Base-by-base conservation (phyloP, 2,329 filamentous ascomycete species). In the Amesomyces nigricolor region DNA sequence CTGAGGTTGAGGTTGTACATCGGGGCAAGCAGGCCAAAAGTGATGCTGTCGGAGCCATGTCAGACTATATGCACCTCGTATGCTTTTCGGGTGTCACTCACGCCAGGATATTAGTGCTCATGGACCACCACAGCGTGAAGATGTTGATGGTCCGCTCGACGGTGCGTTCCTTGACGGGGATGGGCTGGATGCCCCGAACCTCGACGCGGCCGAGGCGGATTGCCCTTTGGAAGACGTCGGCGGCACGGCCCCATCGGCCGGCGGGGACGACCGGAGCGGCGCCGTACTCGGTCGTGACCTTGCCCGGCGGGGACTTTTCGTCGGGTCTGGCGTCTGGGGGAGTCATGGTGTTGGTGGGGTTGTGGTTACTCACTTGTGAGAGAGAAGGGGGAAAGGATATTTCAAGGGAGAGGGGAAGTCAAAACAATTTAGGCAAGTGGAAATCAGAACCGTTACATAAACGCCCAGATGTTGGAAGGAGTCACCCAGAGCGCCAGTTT, bases 11-110 rank as follows among this genome's bases (percentile, higher is more conserved):
- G 71, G 2, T 78, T 78, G 11, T 72, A 72, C 40, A 76, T 67
- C 4, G 81, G 81, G 0, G 81, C 82, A 1, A 84, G 73, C 76
- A 86, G 81, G 56, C 83, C 83, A 63, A 84, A 85, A 0, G 81
- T 80, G 56, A 86, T 79, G 2, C 81, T 79, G 30, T n/a, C 11
- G 10, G 9, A 14, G 3, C 37, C 13, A 35, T 40, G 47, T 58
- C 32, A 58, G 51, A 43, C 7, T 29, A 10, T 19, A 5, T 35
- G 11, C 10, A 13, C 13, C 7, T 35, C 16, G 17, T 3, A n/a
- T 2, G 5, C 16, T n/a, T 4, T 11, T 40, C 22, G 38, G 26
- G 29, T 6, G 5, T n/a, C 11, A 65, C 71, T 62, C 58, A 74
- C 73, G 71, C 70, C 10, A 77, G 64, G 43, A 78, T 77, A 57